Percentiles rank a stretch among this genome's conserved stretches.
Evolutionary conservation across 129 eudicot genomes (phyloP).

Genomic region (Flaveria bidentis): DNA sequence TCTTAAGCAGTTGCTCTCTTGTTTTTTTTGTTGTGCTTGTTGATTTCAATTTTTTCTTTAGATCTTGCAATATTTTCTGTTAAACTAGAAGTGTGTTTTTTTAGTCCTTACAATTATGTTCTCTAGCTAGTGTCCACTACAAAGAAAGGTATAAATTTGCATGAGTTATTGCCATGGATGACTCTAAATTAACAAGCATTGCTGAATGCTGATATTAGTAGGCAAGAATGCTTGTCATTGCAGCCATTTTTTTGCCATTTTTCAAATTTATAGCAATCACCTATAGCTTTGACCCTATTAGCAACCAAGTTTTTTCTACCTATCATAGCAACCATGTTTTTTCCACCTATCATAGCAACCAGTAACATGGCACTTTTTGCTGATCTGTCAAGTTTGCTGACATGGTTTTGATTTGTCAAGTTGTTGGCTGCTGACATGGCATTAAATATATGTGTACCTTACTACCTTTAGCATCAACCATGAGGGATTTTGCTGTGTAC

Average conservation of each 20-base stretch:
- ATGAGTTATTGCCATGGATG: not conserved
- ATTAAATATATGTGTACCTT: not conserved
- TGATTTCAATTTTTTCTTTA: not conserved
- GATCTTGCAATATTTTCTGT: not conserved
- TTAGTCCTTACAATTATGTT: not conserved
- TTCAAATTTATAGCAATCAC: not conserved
- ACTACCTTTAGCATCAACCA: not conserved
- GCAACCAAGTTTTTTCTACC: not conserved
- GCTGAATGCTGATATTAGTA: not conserved
- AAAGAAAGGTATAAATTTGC: slow-evolving; percentile 3
- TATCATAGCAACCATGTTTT: not conserved
- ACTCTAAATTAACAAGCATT: no score
- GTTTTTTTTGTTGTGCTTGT: not conserved
- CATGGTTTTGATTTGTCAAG: not conserved
- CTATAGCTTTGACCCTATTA: not conserved
- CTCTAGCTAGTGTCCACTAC: not conserved
- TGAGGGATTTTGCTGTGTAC: not conserved
- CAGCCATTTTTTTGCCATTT: not conserved
- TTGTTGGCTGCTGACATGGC: not conserved
- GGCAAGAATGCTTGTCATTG: not conserved
- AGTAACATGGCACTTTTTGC: not conserved
- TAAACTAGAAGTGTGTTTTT: not conserved
- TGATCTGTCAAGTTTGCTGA: not conserved
- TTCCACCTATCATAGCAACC: not conserved
- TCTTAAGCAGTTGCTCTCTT: slow-evolving; percentile 1